A percentile compares a stretch with the other conserved stretches of the same genome.
These are phyloP conservation scores for Malassezia sympodialis DNA, from an alignment of 1,284 basidiomycete species.

Conservation along the genomic window DNA sequence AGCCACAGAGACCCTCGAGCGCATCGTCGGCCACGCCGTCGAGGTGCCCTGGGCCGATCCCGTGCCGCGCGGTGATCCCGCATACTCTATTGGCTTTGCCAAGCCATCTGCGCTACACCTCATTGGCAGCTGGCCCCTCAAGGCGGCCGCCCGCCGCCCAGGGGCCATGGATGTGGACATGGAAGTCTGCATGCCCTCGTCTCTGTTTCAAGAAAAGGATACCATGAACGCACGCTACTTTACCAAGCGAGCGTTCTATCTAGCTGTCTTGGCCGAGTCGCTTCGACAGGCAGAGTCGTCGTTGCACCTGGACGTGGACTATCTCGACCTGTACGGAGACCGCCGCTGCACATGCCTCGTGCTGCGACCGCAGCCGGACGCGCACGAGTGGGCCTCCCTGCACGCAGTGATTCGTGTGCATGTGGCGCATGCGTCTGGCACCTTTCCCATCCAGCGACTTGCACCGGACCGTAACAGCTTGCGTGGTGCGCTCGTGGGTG, in stretches of 20 bases:
- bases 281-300: constrained; percentile 48
- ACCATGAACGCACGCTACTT: constrained; percentile 81
- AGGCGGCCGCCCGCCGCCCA: constrained; percentile 30
- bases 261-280: constrained; percentile 66
- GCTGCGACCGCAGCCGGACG: constrained; percentile 54
- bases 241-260: constrained; percentile 82
- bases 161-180: constrained; percentile 40
- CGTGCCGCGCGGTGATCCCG: constrained; percentile 49
- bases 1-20: constrained; percentile 49
- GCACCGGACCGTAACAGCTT: constrained; percentile 59
- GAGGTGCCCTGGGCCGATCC: constrained; percentile 51
- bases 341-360: constrained; percentile 63
- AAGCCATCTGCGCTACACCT: constrained; percentile 64
- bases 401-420: constrained; percentile 65
- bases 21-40: constrained; percentile 49
- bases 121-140: constrained; percentile 46
- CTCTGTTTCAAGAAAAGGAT: constrained; percentile 86
- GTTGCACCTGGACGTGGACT: constrained; percentile 56
- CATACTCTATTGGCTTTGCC: constrained; percentile 65
- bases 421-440: constrained; percentile 57
- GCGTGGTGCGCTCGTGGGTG: constrained; percentile 21
- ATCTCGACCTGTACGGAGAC: constrained; percentile 59
- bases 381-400: constrained; percentile 56
- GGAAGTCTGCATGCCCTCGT: constrained; percentile 51
- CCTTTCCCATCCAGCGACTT: constrained; percentile 59